A percentile compares a stretch with the other conserved stretches of the same genome.
These are phyloP conservation scores for Neoascochyta sp. DNA, from an alignment of 2,329 filamentous ascomycete genomes.

Conservation along the genomic window DNA sequence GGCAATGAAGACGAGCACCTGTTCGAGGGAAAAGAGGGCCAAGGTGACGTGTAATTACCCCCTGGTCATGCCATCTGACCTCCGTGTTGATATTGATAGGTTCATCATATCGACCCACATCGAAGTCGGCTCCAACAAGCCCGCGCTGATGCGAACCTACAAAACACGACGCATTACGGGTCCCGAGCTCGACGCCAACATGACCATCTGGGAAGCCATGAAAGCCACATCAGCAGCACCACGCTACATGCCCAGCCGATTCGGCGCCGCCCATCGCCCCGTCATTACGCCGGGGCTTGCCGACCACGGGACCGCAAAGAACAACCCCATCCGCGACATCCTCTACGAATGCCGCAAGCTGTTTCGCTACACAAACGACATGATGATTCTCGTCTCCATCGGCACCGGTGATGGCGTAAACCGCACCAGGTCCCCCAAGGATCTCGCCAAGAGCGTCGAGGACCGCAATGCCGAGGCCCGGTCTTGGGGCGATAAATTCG, in stretches of 20 bases:
- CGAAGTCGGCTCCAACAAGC: slow-evolving; percentile 26
- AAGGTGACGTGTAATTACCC: slow-evolving; percentile 27
- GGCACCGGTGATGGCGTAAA: slow-evolving; percentile 24
- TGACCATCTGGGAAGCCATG: slow-evolving; percentile 28
- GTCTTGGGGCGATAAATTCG: slow-evolving; percentile 20
- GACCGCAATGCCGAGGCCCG: slow-evolving; percentile 18
- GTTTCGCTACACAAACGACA: slow-evolving; percentile 29
- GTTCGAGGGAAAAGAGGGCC: slow-evolving; percentile 21
- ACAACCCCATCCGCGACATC: slow-evolving; percentile 31
- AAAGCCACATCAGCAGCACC: slow-evolving; percentile 22
- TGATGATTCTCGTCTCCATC: slow-evolving; percentile 31
- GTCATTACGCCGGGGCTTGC: slow-evolving; percentile 30
- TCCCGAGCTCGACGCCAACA: slow-evolving; percentile 24
- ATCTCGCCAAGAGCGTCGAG: slow-evolving; percentile 27
- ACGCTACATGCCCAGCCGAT: slow-evolving; percentile 17
- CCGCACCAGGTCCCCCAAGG: slow-evolving; percentile 13
- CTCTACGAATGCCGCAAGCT: slow-evolving; percentile 32
- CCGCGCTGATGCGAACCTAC: slow-evolving; percentile 31
- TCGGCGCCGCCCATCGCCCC: slow-evolving; percentile 12
- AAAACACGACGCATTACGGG: slow-evolving; percentile 29
- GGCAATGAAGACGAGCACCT: slow-evolving; percentile 19
- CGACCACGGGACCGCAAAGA: slow-evolving; percentile 31
- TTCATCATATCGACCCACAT: slow-evolving; percentile 29
- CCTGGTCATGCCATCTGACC: too few species aligned
- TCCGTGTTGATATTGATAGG: too few species aligned